phyloP scores from a whole-genome alignment of 495 filamentous ascomycete species.

The Aspergillus mulundensis region DNA sequence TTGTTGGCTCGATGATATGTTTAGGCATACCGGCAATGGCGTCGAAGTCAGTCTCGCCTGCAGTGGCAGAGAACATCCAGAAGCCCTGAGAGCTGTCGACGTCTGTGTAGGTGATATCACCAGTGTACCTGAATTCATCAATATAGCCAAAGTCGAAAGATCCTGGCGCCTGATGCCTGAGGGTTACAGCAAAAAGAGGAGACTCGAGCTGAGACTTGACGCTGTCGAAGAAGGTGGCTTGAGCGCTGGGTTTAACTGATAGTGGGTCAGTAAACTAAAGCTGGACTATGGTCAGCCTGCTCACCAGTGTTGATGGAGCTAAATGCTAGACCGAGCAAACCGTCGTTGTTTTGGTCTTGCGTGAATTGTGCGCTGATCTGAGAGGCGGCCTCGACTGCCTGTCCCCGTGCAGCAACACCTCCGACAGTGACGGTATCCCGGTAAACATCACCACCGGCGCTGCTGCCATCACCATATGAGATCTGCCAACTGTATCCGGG shows the following conservation, averaged over 20 bases:
- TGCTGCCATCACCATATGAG: conserved; percentile 67
- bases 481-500: conserved; percentile 61
- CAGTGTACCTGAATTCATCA: conserved; percentile 58
- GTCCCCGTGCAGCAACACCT: conserved; percentile 53
- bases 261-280: not conserved
- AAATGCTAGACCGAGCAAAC: conserved; percentile 70
- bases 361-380: conserved; percentile 58
- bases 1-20: not conserved
- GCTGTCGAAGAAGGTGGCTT: conserved; percentile 73
- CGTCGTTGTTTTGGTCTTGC: conserved; percentile 57
- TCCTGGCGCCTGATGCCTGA: conserved; percentile 62
- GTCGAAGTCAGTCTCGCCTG: conserved; percentile 18
- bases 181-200: conserved; percentile 65
- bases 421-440: conserved; percentile 66
- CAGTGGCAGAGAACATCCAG: conserved; percentile 64
- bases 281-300: not conserved
- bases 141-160: conserved; percentile 74
- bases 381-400: conserved; percentile 68
- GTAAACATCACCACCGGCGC: conserved; percentile 63
- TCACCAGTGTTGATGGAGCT: conserved; percentile 60
- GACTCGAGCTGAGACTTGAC: conserved; percentile 52
- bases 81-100: conserved; percentile 61
- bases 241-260: conserved; percentile 49
- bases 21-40: conserved; percentile 35
- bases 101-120: conserved; percentile 54